These are phyloP conservation scores for Neotropicomus parvogracilis DNA, from an alignment of 1,284 basidiomycete species.

Conservation along the genomic window DNA sequence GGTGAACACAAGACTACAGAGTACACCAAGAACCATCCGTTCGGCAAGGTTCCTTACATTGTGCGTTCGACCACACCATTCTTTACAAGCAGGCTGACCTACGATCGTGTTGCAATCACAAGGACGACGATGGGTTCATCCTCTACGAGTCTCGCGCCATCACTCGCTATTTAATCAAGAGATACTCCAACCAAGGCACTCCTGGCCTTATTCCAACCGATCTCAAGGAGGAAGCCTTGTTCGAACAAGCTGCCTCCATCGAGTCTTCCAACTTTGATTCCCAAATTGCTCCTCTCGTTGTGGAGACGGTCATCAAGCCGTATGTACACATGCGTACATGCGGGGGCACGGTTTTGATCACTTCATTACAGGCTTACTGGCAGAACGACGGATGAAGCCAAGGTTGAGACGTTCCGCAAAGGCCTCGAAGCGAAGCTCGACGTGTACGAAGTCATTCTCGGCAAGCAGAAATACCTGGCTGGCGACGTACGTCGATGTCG, in stretches of 20 bases:
- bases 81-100: background rate
- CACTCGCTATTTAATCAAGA: conserved; percentile 44
- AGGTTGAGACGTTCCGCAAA: conserved; percentile 23
- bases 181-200: conserved; percentile 40
- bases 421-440: conserved; percentile 37
- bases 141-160: conserved; percentile 56
- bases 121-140: conserved; percentile 45
- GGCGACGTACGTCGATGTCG: conserved; percentile 44
- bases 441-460: conserved; percentile 45
- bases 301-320: conserved; percentile 37
- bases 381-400: conserved; percentile 23
- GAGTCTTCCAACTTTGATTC: conserved; percentile 32
- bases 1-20: conserved; percentile 46
- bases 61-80: conserved; percentile 30
- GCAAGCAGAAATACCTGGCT: conserved; percentile 47
- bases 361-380: conserved; percentile 1
- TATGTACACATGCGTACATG: conserved; percentile 24
- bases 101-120: too few species aligned
- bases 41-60: conserved; percentile 64
- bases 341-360: background rate
- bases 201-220: conserved; percentile 33
- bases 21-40: conserved; percentile 53
- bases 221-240: conserved; percentile 30
- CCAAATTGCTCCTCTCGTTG: conserved; percentile 15
- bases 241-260: conserved; percentile 32